phyloP scores from a whole-genome alignment of 2,329 filamentous ascomycete genomes.

The Corynespora cassiicola region DNA sequence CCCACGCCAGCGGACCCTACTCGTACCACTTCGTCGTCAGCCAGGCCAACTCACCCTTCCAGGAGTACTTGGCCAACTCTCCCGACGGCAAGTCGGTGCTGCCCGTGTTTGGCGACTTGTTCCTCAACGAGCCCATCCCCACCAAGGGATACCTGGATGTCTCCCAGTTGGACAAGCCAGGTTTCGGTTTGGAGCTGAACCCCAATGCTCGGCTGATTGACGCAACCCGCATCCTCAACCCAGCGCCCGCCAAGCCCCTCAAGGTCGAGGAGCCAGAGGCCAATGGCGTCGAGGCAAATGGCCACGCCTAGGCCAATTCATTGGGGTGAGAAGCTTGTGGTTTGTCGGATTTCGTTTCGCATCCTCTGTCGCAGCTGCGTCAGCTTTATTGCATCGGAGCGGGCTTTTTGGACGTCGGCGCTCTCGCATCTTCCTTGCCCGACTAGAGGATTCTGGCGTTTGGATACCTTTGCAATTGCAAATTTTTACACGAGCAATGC shows the following conservation, averaged over 20 bases:
- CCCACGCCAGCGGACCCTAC: slow-evolving; percentile 93
- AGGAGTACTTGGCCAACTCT: slow-evolving; percentile 94
- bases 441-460: slow-evolving; percentile 26
- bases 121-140: slow-evolving; percentile 89
- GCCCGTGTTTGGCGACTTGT: slow-evolving; percentile 91
- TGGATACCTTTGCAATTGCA: slow-evolving; percentile 6
- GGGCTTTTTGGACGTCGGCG: slow-evolving; percentile 10
- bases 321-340: slow-evolving; percentile 3
- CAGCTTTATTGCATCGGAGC: slow-evolving; percentile 14
- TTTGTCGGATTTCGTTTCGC: slow-evolving; percentile 6
- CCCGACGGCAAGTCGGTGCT: slow-evolving; percentile 87
- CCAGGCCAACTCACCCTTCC: slow-evolving; percentile 91
- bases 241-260: slow-evolving; percentile 59
- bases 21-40: slow-evolving; percentile 96
- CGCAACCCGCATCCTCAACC: slow-evolving; percentile 74
- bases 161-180: slow-evolving; percentile 82
- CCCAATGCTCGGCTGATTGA: slow-evolving; percentile 81
- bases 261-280: slow-evolving; percentile 32
- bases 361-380: slow-evolving; percentile 4
- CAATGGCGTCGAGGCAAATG: slow-evolving; percentile 18
- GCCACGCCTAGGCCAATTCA: slow-evolving; percentile 14
- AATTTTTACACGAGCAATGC: not conserved
- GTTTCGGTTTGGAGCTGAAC: slow-evolving; percentile 88
- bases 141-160: slow-evolving; percentile 81
- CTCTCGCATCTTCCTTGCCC: slow-evolving; percentile 9